Percentiles rank a stretch among this genome's conserved stretches.
Conservation (phyloP, 352 stramenopile genomes). For the Pythium dissotocum region DNA sequence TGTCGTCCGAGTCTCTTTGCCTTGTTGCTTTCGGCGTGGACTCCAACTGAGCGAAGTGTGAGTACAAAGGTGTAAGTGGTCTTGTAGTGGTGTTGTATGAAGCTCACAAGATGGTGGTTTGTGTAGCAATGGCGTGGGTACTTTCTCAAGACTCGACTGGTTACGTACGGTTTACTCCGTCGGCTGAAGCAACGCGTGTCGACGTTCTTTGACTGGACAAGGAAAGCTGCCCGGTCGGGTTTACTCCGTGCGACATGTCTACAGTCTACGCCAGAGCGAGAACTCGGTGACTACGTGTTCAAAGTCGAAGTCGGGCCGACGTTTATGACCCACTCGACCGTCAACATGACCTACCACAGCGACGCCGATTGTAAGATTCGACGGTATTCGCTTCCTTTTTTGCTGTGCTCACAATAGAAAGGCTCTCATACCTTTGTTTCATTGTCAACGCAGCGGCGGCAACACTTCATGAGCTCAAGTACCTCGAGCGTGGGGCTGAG, state of each 20-base stretch:
- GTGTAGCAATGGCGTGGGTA: constrained; percentile 48
- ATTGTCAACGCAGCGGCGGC: constrained; percentile 39
- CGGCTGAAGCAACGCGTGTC: constrained; percentile 28
- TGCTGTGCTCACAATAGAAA: no score
- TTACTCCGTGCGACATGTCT: constrained; percentile 48
- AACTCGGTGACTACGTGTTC: constrained; percentile 63
- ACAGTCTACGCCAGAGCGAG: constrained; percentile 31
- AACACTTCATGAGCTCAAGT: constrained; percentile 73
- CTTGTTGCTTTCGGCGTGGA: constrained; percentile 54
- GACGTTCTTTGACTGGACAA: constrained; percentile 37
- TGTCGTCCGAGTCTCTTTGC: constrained; percentile 47
- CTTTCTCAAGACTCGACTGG: constrained; percentile 35
- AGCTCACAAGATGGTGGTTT: background rate
- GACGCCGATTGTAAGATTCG: constrained; percentile 62
- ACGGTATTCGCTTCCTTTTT: background rate
- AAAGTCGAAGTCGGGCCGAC: constrained; percentile 62
- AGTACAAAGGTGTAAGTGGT: background rate
- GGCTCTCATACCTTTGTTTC: background rate
- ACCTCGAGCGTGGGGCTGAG: constrained; percentile 64
- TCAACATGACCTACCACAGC: constrained; percentile 64
- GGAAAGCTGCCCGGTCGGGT: constrained; percentile 41
- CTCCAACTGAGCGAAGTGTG: constrained; percentile 39
- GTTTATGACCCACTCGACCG: constrained; percentile 50
- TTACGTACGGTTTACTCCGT: constrained; percentile 41
- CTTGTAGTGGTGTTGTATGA: background rate